phyloP scores from a whole-genome alignment of 2,329 filamentous ascomycete species.

The Cercospora zeae-maydis region DNA sequence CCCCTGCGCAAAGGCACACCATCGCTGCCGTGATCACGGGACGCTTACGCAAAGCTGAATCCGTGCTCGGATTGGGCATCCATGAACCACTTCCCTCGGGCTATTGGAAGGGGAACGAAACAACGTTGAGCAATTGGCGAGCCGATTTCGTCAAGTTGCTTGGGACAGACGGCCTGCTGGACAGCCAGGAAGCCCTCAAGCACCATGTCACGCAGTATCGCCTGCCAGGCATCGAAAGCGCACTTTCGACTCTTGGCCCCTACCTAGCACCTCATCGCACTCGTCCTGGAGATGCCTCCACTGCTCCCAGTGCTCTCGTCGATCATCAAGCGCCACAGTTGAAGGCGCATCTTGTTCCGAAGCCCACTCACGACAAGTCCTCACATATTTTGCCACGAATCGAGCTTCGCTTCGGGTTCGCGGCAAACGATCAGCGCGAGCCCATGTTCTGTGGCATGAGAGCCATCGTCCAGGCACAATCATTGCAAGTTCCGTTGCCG shows the following conservation, averaged over 20 bases:
- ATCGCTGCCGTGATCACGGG: not conserved
- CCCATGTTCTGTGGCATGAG: constrained; percentile 14
- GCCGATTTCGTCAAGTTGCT: not conserved
- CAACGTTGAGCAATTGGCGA: not conserved
- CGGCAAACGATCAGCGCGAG: not conserved
- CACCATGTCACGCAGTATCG: not conserved
- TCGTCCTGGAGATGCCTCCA: not conserved
- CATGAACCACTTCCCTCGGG: not conserved
- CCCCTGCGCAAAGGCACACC: not conserved
- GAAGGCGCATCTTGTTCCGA: constrained; percentile 4
- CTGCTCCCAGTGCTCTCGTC: not conserved
- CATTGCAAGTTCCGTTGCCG: constrained; percentile 22
- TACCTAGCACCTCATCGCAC: not conserved
- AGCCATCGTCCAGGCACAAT: constrained; percentile 20
- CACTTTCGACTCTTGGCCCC: constrained; percentile 4
- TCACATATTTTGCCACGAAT: constrained; percentile 12
- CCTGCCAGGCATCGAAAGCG: not conserved
- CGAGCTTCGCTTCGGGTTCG: constrained; percentile 20
- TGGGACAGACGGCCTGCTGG: not conserved
- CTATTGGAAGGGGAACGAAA: not conserved
- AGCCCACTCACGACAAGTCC: not conserved
- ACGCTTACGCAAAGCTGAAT: not conserved
- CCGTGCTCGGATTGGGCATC: not conserved
- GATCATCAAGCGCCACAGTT: not conserved
- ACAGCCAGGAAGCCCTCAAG: not conserved